Evolutionary conservation across 495 filamentous ascomycete genomes (phyloP), one percentile per base, ranked within the genome.

Genomic region (Hamigera avellanea): DNA sequence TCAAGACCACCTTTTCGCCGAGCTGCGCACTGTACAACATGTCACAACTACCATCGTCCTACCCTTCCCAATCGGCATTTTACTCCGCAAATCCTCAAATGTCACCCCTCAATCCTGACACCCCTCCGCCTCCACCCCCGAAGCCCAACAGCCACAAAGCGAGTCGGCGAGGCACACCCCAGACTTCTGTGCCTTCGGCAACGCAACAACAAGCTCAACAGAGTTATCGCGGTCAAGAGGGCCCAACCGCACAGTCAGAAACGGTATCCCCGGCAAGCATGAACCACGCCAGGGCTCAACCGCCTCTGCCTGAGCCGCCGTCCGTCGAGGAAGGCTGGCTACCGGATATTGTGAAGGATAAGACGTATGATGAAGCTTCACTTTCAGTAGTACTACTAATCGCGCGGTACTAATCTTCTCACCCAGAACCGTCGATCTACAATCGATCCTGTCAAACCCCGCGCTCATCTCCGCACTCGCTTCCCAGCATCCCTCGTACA

Each of bases 81-180:
- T 47, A 50, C 26, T 47, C 54, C 13, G 19, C 46, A 26, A 44
- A 45, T 21, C 3, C 37, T 32, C 19, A 52, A 36, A 44, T 49
- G 32, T 40, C 54, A 10, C 44, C 52, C 13, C 36, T 63, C 21
- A 61, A 66, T 35, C 53, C 62, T 7, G 69, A 73, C 37, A 66
- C 76, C 8, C 80, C 81, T 7, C 81, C 81, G 1, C 67, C 74
- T 7, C 81, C 78, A 26, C 81, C 81, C 3, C 81, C 81, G 1
- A 86, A 86, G 46, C 80, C 81, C 6, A 70, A 57, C 39, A 76
- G 70, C 51, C 79, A 80, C 43, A 79, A 84, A 42, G 62, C 70
- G 19, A 83, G 77, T 50, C 76, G 79, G 40, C 62, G 78, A 40
- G 72, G 72, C 41, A 86, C 79, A 32, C 78, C 65, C 13, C 64